A percentile compares a stretch with the other conserved stretches of the same genome.
Evolutionary conservation across 768 basidiomycete genomes (phyloP).

Genomic region (Lentinula edodes): DNA sequence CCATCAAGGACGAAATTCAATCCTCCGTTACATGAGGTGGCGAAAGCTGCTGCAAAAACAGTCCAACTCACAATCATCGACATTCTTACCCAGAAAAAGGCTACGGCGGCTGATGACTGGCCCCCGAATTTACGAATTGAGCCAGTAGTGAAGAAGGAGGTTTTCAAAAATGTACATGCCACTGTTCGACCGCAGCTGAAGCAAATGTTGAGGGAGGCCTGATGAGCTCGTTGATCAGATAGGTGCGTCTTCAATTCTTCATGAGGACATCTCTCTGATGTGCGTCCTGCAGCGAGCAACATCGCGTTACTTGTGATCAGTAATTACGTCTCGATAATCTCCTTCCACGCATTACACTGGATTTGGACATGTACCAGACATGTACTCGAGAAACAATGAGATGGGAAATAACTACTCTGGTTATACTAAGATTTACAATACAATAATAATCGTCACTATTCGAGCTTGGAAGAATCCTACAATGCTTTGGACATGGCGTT

Average conservation of each 20-base stretch:
- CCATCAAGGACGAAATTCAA: slow-evolving; percentile 8
- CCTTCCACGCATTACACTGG: too few species aligned
- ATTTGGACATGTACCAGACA: too few species aligned
- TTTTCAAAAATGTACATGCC: slow-evolving; percentile 32
- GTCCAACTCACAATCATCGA: slow-evolving; percentile 29
- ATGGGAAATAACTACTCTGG: not conserved
- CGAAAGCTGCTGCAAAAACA: slow-evolving; percentile 10
- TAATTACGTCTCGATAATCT: too few species aligned
- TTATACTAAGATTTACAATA: not conserved
- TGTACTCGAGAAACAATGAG: not conserved
- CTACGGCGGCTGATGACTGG: slow-evolving; percentile 31
- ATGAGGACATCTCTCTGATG: not conserved
- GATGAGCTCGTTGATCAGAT: not conserved
- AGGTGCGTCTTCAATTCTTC: not conserved
- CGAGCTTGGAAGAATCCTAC: not conserved
- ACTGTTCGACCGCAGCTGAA: slow-evolving; percentile 33
- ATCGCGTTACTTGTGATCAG: too few species aligned
- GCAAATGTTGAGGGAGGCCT: slow-evolving; percentile 31
- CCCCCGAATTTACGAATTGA: slow-evolving; percentile 49
- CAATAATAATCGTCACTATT: not conserved
- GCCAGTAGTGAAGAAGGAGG: slow-evolving; percentile 31
- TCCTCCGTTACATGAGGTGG: slow-evolving; percentile 10
- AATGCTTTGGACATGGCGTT: not conserved
- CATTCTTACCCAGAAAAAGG: slow-evolving; percentile 33
- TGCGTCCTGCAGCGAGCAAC: not conserved